Base-by-base conservation (phyloP, 1,284 basidiomycete genomes). In the Rhodotorula sp. region DNA sequence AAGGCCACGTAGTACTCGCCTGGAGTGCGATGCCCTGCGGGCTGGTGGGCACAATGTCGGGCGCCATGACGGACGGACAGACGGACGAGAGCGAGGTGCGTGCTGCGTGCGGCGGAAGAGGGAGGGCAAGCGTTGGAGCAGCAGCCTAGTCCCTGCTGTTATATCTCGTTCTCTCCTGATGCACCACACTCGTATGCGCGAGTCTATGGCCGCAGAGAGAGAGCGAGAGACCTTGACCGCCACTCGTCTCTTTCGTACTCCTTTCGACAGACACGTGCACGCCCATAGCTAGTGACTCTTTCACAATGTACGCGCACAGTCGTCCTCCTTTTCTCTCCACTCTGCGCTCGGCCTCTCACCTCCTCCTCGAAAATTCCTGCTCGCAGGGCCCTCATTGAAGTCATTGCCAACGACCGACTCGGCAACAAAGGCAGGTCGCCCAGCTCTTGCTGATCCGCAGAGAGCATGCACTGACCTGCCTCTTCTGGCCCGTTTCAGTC, bases 321-420 rank as follows among this genome's bases (percentile, higher is more conserved):
- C 48, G 24, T 22, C 10, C 45, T 46, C 45, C n/a, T 42, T 42
- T 10, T 42, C 10, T 12, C 15, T 8, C 26, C 53, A n/a, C 53
- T 18, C 15, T n/a, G n/a, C n/a, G n/a, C 53, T 55, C 26, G 17
- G 6, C 4, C 4, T 1, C 14, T 12, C 12, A 5, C 26, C 45
- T 2, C 46, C 54, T 7, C 26, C 56, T 17, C 4, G 30, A 42
- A 7, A n/a, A 20, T n/a, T 12, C 48, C 20, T n/a, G n/a, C 26
- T 22, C 49, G 4, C 29, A 69, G 67, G 71, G 68, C 60, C 0
- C 59, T 72, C 29, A 72, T 72, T 45, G 70, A 72, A 45, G 64
- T 72, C 71, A 95, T 95, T 76, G 95, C 93, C 14, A 98, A 98
- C 82, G 95, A 98, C 84, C 90, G 95, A 79, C 85, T 97, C 66